Evolutionary conservation across 1,284 basidiomycete species (phyloP).

Genomic region (Boletus mariae): DNA sequence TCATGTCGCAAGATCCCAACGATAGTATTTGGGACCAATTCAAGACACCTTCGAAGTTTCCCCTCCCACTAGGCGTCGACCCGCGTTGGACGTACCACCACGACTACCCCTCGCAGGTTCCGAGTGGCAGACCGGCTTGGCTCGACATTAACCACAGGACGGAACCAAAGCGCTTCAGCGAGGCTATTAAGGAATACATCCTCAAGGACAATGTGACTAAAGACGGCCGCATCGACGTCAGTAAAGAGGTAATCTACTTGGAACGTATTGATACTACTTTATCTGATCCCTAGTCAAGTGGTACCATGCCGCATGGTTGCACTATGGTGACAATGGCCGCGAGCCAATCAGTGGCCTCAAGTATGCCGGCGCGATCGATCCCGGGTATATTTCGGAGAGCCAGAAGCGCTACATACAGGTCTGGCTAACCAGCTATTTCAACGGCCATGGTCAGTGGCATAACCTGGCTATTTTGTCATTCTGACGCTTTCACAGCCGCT

Average conservation of each 20-base stretch:
- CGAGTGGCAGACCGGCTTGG: neutral
- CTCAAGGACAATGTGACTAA: too few relatives aligned
- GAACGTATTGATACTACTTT: too few relatives aligned
- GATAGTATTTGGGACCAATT: too few relatives aligned
- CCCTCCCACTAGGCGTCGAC: too few relatives aligned
- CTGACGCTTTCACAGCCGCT: neutral
- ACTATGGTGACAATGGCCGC: neutral
- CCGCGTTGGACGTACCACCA: neutral
- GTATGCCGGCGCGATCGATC: neutral
- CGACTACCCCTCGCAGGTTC: neutral
- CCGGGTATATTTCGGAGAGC: neutral
- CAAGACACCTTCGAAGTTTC: too few relatives aligned
- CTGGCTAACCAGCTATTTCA: constrained; percentile 2
- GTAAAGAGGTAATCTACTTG: neutral
- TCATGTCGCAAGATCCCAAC: too few relatives aligned
- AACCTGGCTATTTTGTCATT: neutral
- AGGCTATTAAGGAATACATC: neutral
- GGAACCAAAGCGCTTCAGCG: neutral
- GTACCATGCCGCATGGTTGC: constrained; percentile 4
- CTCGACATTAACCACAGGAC: neutral
- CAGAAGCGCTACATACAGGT: neutral
- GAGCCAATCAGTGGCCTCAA: constrained; percentile 1
- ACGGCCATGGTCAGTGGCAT: neutral
- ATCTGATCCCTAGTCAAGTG: neutral
- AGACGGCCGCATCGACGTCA: too few relatives aligned